Conservation (phyloP, 2,329 filamentous ascomycete species). For the Ophidiomyces ophidiicola region DNA sequence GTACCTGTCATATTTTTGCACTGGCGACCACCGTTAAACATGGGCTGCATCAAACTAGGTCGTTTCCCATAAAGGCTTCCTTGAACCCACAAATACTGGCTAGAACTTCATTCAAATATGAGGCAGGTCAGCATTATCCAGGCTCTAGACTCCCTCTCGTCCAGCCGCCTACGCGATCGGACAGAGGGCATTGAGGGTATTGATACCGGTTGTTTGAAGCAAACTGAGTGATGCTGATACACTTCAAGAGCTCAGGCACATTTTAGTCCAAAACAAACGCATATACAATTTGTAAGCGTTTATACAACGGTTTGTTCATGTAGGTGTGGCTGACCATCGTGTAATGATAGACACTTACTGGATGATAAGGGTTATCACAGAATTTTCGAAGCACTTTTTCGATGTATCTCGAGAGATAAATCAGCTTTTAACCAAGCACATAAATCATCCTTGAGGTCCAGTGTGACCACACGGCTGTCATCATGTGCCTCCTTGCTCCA, state of each 20-base stretch:
- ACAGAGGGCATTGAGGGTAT: conserved; percentile 40
- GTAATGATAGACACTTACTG: conserved; percentile 35
- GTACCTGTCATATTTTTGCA: no score
- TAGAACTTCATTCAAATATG: no score
- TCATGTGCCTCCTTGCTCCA: conserved; percentile 61
- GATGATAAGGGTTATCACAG: conserved; percentile 68
- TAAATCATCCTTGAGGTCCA: conserved; percentile 40
- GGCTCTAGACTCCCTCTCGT: conserved; percentile 33
- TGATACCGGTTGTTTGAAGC: background rate
- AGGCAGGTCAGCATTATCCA: conserved; percentile 32
- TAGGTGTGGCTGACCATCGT: conserved; percentile 5
- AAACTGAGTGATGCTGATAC: background rate
- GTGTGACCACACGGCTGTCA: conserved; percentile 47
- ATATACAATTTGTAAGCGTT: conserved; percentile 27
- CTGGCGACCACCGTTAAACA: no score
- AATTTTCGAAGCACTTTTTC: conserved; percentile 71
- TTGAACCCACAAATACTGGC: no score
- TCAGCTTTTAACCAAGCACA: conserved; percentile 46
- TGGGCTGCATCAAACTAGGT: no score
- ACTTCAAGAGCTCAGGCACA: conserved; percentile 41
- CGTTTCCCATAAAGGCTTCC: no score
- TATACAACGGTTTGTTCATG: background rate
- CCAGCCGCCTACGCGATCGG: conserved; percentile 37
- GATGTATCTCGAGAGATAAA: conserved; percentile 58
- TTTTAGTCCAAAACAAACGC: conserved; percentile 43